These are phyloP conservation scores for Leptodermis oblonga DNA, from an alignment of 257 asterid species.

Conservation along the genomic window DNA sequence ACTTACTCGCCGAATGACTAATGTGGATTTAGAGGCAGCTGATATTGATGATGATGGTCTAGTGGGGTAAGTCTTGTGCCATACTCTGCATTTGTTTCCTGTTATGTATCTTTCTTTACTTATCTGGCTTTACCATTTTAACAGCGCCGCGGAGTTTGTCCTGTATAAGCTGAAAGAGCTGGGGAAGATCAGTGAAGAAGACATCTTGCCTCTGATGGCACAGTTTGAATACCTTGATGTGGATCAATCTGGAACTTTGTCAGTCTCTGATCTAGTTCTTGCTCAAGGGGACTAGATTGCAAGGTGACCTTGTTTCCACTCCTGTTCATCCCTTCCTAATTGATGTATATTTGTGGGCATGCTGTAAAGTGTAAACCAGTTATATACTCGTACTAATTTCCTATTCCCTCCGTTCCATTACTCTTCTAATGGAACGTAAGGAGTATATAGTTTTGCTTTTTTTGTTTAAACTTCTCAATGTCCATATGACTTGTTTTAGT, in stretches of 20 bases:
- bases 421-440: too few species aligned
- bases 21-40: conserved; percentile 80
- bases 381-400: background rate
- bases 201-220: conserved; percentile 47
- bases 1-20: conserved; percentile 58
- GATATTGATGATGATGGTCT: conserved; percentile 72
- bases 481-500: too few species aligned
- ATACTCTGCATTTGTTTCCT: background rate
- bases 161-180: conserved; percentile 81
- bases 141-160: conserved; percentile 73
- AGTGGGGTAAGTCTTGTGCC: conserved; percentile 53
- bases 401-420: too few species aligned
- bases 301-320: conserved; percentile 11
- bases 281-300: conserved; percentile 43
- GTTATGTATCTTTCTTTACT: conserved; percentile 7
- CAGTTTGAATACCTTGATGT: conserved; percentile 74
- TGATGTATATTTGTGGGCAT: background rate
- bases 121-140: conserved; percentile 8
- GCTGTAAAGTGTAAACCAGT: too few species aligned
- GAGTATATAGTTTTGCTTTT: background rate
- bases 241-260: conserved; percentile 89
- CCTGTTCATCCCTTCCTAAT: background rate
- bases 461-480: background rate
- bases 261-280: conserved; percentile 52
- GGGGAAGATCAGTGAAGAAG: conserved; percentile 86